Percentiles rank a stretch among this genome's conserved stretches.
Evolutionary conservation across 352 stramenopile species (phyloP).

Genomic region (Globisporangium irregulare): DNA sequence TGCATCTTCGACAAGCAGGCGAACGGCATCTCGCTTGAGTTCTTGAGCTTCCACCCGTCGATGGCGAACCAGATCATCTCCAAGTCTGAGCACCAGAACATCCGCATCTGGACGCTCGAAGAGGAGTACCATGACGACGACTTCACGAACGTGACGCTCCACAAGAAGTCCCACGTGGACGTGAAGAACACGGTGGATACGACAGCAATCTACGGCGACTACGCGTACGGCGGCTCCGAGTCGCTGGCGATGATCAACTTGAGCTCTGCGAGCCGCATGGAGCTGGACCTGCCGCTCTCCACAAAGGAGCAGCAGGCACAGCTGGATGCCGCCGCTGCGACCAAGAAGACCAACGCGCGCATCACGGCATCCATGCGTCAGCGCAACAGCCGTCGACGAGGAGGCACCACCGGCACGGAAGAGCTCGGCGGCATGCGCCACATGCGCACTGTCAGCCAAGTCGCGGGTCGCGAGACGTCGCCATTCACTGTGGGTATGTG

Average conservation of each 20-base stretch:
- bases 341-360: constrained; percentile 25
- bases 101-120: constrained; percentile 79
- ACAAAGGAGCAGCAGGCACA: constrained; percentile 55
- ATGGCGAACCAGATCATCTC: constrained; percentile 64
- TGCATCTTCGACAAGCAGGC: constrained; percentile 87
- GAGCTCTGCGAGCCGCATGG: constrained; percentile 48
- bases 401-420: constrained; percentile 26
- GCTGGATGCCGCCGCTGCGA: constrained; percentile 20
- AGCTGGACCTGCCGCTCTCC: constrained; percentile 70
- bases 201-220: constrained; percentile 63
- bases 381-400: constrained; percentile 48
- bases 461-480: constrained; percentile 52
- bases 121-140: constrained; percentile 38
- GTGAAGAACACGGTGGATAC: constrained; percentile 75
- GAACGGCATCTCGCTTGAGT: constrained; percentile 84
- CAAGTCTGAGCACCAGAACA: constrained; percentile 85
- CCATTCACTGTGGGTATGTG: constrained; percentile 82
- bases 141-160: constrained; percentile 32
- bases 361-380: constrained; percentile 33
- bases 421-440: constrained; percentile 47
- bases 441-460: constrained; percentile 72
- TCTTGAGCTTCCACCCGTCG: constrained; percentile 64
- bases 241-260: constrained; percentile 67
- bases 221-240: constrained; percentile 71
- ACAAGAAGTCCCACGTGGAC: constrained; percentile 69